Evolutionary conservation across 163 green algal genomes (phyloP), one percentile per base, ranked within the genome.

Genomic region (Volvox carteri): DNA sequence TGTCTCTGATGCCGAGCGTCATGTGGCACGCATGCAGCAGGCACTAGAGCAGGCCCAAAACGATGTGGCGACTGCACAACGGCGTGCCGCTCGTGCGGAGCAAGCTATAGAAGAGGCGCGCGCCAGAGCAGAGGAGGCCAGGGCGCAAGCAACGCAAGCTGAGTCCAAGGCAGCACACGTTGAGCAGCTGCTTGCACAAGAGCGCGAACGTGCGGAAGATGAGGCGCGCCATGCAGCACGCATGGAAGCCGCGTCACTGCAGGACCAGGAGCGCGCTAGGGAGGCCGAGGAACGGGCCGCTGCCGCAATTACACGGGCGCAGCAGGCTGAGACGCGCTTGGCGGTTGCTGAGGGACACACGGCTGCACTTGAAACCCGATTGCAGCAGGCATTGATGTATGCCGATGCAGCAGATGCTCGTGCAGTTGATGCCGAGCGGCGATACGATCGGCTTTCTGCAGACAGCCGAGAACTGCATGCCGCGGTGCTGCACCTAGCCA

Each of bases 401-500:
- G 79, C 28, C 3, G 79, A 80, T 2, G 68, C 41, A 0, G 41
- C 54, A 0, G 77, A 86, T 44, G 25, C 42, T 3, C 73, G 70
- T 11, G 56, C 72, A 1, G 5, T 48, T 2, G 48, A 77, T 35
- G 72, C 56, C 16, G 72, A 89, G 52, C 72, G 72, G 2, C 37
- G 72, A 19, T 44, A 54, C 18, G 39, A 68, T 25, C 52, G 54
- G 3, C 67, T 84, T 25, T 44, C 46, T 16, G 56, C 75, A 4
- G 88, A 92, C 72, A 86, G 58, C 37, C 41, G 48, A 3, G 72
- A 86, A 33, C 48, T 92, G 74, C 72, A 86, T 42, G 52, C 85
- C 12, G 72, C 81, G 18, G 44, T 92, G 33, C 25, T 92, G 39
- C 88, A 92, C n/a, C 60, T 92, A 0, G 73, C 85, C 2, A 84